Conservation (phyloP, 345 rosid genomes). For the Sisymbrium altissimum region DNA sequence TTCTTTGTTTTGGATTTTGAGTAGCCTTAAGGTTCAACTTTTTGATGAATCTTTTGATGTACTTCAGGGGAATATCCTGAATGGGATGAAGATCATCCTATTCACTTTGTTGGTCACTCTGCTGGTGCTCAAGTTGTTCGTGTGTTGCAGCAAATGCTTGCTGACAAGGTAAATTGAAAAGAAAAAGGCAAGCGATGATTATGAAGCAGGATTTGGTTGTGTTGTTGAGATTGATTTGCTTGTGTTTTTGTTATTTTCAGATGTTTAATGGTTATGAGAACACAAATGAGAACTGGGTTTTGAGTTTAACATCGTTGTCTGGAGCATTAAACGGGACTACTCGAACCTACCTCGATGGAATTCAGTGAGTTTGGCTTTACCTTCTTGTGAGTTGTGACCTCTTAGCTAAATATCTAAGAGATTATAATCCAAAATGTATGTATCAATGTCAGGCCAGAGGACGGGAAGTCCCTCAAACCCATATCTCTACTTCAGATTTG, state of each 20-base stretch:
- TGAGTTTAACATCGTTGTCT: conserved; percentile 88
- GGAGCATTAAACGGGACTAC: conserved; percentile 98
- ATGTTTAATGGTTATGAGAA: conserved; percentile 70
- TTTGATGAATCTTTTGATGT: not conserved
- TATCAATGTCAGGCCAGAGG: conserved; percentile 61
- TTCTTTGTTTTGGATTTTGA: not conserved
- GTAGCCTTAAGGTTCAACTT: not conserved
- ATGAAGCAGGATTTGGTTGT: not conserved
- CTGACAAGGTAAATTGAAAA: conserved; percentile 59
- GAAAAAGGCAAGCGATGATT: not conserved
- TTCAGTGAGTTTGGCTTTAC: conserved; percentile 55
- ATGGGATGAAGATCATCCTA: conserved; percentile 96
- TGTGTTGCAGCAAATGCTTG: conserved; percentile 97
- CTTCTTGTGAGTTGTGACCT: not conserved
- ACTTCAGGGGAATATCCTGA: conserved; percentile 75
- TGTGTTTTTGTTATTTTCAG: conserved; percentile 35
- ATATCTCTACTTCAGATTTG: conserved; percentile 75
- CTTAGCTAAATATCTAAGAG: not conserved
- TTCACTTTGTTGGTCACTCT: conserved; percentile 97
- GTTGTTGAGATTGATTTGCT: conserved; percentile 3
- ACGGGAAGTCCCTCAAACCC: conserved; percentile 70
- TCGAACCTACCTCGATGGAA: conserved; percentile 87
- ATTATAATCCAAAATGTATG: conserved; percentile 6
- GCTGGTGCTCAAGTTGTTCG: conserved; percentile 99
- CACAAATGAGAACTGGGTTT: conserved; percentile 87